Evolutionary conservation across 2,329 filamentous ascomycete genomes (phyloP).

Genomic region (Penicillium palitans): DNA sequence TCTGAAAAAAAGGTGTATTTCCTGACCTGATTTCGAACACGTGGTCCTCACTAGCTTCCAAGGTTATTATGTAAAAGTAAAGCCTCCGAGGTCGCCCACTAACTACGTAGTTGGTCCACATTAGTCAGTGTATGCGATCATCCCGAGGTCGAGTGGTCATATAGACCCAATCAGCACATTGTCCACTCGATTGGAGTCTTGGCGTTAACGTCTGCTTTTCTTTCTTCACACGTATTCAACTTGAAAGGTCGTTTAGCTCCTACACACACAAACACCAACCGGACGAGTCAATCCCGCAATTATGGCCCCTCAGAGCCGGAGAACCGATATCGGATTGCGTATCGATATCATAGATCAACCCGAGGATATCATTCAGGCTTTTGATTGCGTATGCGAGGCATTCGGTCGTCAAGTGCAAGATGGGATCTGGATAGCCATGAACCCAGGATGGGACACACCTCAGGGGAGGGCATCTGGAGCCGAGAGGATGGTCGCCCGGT

Average conservation of each 20-base stretch:
- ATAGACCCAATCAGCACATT: background rate
- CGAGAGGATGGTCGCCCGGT: constrained; percentile 46
- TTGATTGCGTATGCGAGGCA: constrained; percentile 14
- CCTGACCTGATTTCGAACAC: no score
- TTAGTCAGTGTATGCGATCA: background rate
- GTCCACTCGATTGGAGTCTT: background rate
- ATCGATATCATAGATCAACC: constrained; percentile 9
- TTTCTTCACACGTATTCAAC: background rate
- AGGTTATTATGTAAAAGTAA: background rate
- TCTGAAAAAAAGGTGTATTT: no score
- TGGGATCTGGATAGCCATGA: constrained; percentile 53
- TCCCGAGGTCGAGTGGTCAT: background rate
- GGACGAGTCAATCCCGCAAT: background rate
- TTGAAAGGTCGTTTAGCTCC: background rate
- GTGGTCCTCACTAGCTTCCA: background rate
- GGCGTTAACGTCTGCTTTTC: background rate
- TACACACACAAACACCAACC: background rate
- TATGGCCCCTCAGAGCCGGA: background rate
- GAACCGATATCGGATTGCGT: background rate
- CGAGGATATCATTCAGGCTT: constrained; percentile 9
- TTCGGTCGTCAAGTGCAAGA: constrained; percentile 57
- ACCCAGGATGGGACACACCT: constrained; percentile 57
- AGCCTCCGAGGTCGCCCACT: background rate
- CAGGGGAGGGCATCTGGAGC: constrained; percentile 44
- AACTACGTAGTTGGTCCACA: no score